phyloP scores from a whole-genome alignment of 163 green algal genomes.

The Volvox carteri region DNA sequence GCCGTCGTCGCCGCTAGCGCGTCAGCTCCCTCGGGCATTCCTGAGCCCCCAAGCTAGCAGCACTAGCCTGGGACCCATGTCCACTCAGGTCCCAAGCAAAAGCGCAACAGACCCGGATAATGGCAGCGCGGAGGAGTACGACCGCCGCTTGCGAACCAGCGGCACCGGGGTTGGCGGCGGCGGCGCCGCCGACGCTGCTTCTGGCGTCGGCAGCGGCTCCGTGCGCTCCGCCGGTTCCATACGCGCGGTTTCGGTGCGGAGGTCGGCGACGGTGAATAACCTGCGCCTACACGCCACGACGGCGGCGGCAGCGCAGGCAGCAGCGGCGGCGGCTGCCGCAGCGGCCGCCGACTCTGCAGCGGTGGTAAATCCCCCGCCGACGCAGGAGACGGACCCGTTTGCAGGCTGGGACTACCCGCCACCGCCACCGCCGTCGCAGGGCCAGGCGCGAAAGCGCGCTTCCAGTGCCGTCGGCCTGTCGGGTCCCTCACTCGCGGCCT shows the following conservation, averaged over 20 bases:
- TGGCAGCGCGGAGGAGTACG: too few relatives aligned
- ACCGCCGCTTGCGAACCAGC: too few relatives aligned
- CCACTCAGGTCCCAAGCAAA: neutral
- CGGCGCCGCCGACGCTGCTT: neutral
- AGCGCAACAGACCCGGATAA: too few relatives aligned
- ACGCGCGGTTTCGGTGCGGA: neutral
- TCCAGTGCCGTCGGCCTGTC: conserved; percentile 20
- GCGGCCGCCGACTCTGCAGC: neutral
- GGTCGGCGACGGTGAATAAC: conserved; percentile 6
- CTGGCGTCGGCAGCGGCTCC: neutral
- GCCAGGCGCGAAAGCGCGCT: neutral
- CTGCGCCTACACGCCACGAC: conserved; percentile 40
- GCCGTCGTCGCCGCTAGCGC: neutral
- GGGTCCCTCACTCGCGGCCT: neutral
- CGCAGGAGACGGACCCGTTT: conserved; percentile 14
- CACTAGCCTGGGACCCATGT: neutral
- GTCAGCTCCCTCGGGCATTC: neutral
- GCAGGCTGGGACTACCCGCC: conserved; percentile 46
- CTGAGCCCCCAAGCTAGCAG: conserved; percentile 21
- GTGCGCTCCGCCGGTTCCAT: neutral
- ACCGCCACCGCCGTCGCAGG: conserved; percentile 6
- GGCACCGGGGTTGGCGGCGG: neutral
- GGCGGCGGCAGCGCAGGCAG: conserved; percentile 37
- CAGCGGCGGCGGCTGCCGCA: conserved; percentile 11
- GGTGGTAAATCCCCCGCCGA: neutral